phyloP scores from a whole-genome alignment of 2,329 filamentous ascomycete genomes.

The Eutypa lata region DNA sequence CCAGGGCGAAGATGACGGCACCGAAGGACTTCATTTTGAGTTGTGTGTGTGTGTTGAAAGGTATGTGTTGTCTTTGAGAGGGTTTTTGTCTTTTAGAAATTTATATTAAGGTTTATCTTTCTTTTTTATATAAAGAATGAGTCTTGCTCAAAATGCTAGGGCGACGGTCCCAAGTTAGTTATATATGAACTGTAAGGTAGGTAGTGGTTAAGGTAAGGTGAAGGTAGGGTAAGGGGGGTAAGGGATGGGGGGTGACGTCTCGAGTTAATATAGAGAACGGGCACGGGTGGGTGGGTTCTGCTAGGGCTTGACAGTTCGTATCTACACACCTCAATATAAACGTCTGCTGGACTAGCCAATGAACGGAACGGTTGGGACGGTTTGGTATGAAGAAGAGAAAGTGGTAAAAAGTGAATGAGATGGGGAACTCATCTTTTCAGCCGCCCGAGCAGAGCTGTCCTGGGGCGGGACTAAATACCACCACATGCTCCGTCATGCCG shows the following conservation, averaged over 20 bases:
- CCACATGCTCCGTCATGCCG: neutral
- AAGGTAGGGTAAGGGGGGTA: neutral
- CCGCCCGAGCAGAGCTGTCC: neutral
- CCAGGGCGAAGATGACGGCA: conserved; percentile 9
- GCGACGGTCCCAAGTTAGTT: neutral
- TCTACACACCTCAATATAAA: neutral
- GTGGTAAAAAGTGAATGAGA: neutral
- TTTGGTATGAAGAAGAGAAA: neutral
- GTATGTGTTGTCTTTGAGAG: neutral
- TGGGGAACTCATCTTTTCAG: neutral
- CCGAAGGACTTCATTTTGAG: conserved; percentile 14
- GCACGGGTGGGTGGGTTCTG: neutral
- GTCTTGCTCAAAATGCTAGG: neutral
- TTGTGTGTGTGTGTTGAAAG: neutral
- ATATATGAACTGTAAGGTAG: neutral
- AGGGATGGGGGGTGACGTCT: no score
- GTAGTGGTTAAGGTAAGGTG: neutral
- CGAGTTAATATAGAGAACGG: no score
- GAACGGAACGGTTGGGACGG: neutral
- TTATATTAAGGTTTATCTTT: neutral
- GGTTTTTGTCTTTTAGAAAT: neutral
- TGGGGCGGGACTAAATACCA: neutral
- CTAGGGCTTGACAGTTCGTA: neutral
- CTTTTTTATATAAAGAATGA: neutral
- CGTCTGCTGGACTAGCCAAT: neutral